phyloP scores from a whole-genome alignment of 306 rosid species.

The Dalbergia oliveri region DNA sequence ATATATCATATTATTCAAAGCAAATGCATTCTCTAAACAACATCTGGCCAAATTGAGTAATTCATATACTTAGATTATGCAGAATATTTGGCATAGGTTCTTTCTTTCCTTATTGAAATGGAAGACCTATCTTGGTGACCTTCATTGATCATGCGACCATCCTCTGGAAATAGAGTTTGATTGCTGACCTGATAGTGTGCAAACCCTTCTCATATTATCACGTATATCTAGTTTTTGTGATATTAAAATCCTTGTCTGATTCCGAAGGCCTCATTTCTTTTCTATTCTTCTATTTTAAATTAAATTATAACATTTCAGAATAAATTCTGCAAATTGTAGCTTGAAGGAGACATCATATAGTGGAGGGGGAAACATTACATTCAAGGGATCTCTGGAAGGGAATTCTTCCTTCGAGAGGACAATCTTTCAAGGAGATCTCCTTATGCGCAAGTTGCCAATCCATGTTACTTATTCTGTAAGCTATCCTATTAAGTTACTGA shows the following conservation, averaged over 20 bases:
- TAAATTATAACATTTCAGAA: neutral
- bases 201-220: neutral
- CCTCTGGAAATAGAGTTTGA: neutral
- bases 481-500: conserved; percentile 31
- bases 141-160: neutral
- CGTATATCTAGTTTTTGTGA: neutral
- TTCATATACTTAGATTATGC: neutral
- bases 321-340: conserved; percentile 53
- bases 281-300: neutral
- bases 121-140: conserved; percentile 1
- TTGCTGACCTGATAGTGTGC: neutral
- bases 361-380: conserved; percentile 86
- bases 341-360: conserved; percentile 72
- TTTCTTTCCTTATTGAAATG: neutral
- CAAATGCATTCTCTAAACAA: neutral
- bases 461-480: conserved; percentile 75
- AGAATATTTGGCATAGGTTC: conserved; percentile 21
- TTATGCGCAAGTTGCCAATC: conserved; percentile 68
- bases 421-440: conserved; percentile 76
- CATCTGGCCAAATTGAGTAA: conserved; percentile 19
- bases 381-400: conserved; percentile 73
- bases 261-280: neutral
- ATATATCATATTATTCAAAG: conserved; percentile 26
- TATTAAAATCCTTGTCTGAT: neutral
- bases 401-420: conserved; percentile 51